A percentile compares a stretch with the other conserved stretches of the same genome.
phyloP scores from a whole-genome alignment of 2,329 filamentous ascomycete genomes.

The Aureobasidium sp. region DNA sequence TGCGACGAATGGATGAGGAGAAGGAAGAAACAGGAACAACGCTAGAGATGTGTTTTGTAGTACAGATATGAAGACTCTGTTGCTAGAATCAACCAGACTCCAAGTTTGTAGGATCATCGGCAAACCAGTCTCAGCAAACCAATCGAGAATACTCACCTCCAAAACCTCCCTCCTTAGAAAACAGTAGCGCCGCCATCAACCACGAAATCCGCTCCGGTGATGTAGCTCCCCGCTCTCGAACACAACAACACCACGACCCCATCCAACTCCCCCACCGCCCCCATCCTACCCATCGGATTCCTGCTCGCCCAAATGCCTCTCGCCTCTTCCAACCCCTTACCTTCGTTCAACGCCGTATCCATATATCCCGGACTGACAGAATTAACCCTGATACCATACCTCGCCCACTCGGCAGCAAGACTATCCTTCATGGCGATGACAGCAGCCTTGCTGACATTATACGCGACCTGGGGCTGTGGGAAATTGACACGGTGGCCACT shows the following conservation, averaged over 20 bases:
- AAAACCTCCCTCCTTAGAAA: background rate
- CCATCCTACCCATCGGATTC: constrained; percentile 34
- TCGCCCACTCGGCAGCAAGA: constrained; percentile 65
- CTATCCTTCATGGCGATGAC: constrained; percentile 54
- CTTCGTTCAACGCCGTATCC: constrained; percentile 61
- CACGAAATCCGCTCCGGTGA: constrained; percentile 30
- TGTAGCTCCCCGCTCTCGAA: constrained; percentile 27
- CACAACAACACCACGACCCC: constrained; percentile 30
- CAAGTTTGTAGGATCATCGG: no score
- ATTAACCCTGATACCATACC: constrained; percentile 62
- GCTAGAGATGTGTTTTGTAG: no score
- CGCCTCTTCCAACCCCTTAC: constrained; percentile 27
- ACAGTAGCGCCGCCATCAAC: constrained; percentile 24
- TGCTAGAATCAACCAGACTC: no score
- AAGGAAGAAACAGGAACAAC: no score
- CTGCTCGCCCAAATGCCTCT: constrained; percentile 25
- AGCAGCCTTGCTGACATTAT: constrained; percentile 60
- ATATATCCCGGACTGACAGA: constrained; percentile 66
- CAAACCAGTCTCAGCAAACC: no score
- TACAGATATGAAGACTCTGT: no score
- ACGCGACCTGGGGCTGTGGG: constrained; percentile 53
- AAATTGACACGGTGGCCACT: constrained; percentile 61
- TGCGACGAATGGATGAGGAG: no score
- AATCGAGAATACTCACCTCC: no score
- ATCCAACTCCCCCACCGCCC: constrained; percentile 29